Evolutionary conservation across 2,329 filamentous ascomycete genomes (phyloP).

Genomic region (Cercospora sesami): DNA sequence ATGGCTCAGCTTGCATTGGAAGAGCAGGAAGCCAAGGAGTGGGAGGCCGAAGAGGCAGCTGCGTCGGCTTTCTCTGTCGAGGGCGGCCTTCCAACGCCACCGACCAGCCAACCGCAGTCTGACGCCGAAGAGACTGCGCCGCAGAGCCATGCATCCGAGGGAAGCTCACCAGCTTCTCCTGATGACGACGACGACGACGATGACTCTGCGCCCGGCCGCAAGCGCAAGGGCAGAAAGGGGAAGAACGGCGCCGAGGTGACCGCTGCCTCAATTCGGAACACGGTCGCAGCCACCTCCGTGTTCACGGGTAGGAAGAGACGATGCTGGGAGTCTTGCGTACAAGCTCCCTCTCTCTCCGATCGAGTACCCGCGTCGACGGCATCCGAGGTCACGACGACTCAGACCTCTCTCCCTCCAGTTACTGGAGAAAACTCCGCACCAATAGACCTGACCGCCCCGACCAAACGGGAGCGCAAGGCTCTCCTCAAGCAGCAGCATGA

Average conservation of each 20-base stretch:
- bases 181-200: neutral
- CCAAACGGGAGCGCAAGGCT: constrained; percentile 1
- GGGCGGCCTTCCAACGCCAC: neutral
- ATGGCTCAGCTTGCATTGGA: neutral
- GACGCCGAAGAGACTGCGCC: neutral
- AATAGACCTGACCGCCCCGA: constrained; percentile 2
- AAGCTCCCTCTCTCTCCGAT: neutral
- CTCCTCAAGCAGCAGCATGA: neutral
- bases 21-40: neutral
- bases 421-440: neutral
- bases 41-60: neutral
- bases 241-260: neutral
- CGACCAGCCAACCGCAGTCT: neutral
- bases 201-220: neutral
- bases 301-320: neutral
- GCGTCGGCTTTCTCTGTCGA: neutral
- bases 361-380: neutral
- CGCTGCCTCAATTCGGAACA: neutral
- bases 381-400: neutral
- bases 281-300: neutral
- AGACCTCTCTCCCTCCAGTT: neutral
- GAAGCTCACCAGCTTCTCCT: neutral
- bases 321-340: neutral
- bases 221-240: neutral
- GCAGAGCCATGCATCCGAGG: neutral